phyloP scores from a whole-genome alignment of 169 alveolate species.

The Cyclospora cayetanensis region DNA sequence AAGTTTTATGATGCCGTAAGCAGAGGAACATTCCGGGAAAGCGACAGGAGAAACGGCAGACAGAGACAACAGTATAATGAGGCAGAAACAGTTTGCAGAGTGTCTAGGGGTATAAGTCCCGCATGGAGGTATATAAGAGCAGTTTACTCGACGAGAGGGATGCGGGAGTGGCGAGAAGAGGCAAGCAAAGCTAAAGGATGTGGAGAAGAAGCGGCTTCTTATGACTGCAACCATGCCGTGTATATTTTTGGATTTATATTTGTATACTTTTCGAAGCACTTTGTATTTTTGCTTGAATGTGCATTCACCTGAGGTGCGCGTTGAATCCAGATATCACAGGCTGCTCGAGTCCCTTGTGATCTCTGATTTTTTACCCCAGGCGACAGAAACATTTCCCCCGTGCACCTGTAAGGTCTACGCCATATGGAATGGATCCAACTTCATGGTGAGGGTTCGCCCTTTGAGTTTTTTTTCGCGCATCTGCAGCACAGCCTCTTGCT shows the following conservation, averaged over 20 bases:
- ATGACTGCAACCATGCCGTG: no score
- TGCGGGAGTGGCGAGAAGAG: no score
- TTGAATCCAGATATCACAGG: no score
- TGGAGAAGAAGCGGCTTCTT: no score
- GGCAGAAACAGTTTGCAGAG: no score
- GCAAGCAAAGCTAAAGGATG: no score
- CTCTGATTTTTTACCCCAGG: background rate
- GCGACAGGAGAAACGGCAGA: background rate
- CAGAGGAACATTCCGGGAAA: background rate
- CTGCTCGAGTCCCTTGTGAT: background rate
- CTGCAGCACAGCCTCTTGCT: background rate
- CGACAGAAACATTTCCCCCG: slow-evolving; percentile 29
- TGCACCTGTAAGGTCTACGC: slow-evolving; percentile 62
- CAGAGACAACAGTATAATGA: no score
- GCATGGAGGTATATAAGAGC: no score
- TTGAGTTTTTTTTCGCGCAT: background rate
- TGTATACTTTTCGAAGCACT: background rate
- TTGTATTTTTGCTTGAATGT: background rate
- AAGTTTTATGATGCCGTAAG: slow-evolving; percentile 30
- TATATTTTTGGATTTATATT: background rate
- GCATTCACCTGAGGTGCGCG: no score
- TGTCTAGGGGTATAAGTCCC: no score
- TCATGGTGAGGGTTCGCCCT: slow-evolving; percentile 18
- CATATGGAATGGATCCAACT: slow-evolving; percentile 71
- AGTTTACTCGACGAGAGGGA: no score